Conservation (phyloP, 2,329 filamentous ascomycete genomes). For the Curvularia sp. region DNA sequence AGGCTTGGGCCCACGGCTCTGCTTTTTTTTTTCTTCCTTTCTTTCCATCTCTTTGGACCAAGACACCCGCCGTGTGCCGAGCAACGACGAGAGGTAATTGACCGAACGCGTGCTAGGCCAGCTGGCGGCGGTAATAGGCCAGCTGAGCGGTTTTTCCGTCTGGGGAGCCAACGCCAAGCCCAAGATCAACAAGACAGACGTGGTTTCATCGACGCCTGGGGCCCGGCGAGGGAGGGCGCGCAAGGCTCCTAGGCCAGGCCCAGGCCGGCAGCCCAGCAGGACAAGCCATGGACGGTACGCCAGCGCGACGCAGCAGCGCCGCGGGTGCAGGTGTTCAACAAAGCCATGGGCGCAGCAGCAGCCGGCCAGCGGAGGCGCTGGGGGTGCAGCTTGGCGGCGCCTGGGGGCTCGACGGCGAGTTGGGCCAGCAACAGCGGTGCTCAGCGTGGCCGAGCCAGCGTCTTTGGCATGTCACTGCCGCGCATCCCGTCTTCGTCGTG, state of each 20-base stretch:
- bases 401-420: neutral
- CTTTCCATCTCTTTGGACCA: neutral
- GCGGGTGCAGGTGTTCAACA: conserved; percentile 6
- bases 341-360: conserved; percentile 15
- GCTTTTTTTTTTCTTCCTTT: conserved; percentile 1
- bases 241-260: neutral
- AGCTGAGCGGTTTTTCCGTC: conserved; percentile 10
- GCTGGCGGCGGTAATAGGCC: conserved; percentile 7
- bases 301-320: too few relatives aligned
- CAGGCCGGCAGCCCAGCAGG: too few relatives aligned
- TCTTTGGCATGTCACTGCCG: conserved; percentile 28
- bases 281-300: too few relatives aligned
- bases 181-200: conserved; percentile 28
- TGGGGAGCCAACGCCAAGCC: conserved; percentile 28
- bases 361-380: conserved; percentile 26
- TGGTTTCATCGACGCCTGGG: conserved; percentile 42
- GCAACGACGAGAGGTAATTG: conserved; percentile 1
- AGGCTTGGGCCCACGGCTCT: conserved; percentile 1
- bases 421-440: conserved; percentile 5
- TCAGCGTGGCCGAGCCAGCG: conserved; percentile 17
- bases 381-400: conserved; percentile 23
- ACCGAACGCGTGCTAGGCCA: conserved; percentile 5
- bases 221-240: neutral
- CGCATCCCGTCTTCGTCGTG: conserved; percentile 37
- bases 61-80: conserved; percentile 5